phyloP scores from a whole-genome alignment of 805 yeast genomes.

The Myxozyma udenii region DNA sequence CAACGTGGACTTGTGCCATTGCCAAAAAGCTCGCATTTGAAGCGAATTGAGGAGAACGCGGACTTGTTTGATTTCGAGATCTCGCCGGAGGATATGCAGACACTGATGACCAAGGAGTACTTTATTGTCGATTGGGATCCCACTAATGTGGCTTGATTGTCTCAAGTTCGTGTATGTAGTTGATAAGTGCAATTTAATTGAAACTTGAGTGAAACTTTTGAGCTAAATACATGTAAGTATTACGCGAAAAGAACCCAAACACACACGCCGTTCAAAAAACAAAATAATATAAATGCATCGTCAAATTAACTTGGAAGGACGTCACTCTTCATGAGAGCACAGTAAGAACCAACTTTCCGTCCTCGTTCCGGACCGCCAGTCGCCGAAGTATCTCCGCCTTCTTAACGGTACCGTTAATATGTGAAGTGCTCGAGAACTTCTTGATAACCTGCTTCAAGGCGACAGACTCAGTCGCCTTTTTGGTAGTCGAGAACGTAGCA shows the following conservation, averaged over 20 bases:
- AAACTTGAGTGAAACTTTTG: background rate
- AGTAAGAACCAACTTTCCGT: constrained; percentile 11
- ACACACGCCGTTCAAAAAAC: no score
- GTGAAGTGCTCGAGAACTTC: no score
- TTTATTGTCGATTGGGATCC: constrained; percentile 42
- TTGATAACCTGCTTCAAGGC: no score
- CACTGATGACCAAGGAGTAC: constrained; percentile 35
- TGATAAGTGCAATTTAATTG: background rate
- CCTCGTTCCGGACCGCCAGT: constrained; percentile 8
- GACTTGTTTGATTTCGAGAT: constrained; percentile 51
- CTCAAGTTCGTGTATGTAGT: background rate
- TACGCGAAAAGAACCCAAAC: no score
- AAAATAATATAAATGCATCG: no score
- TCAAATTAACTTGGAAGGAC: constrained; percentile 2
- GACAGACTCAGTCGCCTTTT: no score
- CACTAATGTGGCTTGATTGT: constrained; percentile 30
- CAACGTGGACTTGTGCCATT: constrained; percentile 57
- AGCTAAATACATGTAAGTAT: background rate
- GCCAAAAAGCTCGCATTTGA: constrained; percentile 58
- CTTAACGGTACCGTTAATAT: no score
- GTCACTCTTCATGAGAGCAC: no score
- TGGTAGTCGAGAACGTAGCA: no score
- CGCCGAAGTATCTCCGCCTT: constrained; percentile 17
- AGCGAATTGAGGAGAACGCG: constrained; percentile 54
- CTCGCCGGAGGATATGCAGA: constrained; percentile 34